Conservation (phyloP, 2,329 filamentous ascomycete genomes). For the Chaetomium sp. region DNA sequence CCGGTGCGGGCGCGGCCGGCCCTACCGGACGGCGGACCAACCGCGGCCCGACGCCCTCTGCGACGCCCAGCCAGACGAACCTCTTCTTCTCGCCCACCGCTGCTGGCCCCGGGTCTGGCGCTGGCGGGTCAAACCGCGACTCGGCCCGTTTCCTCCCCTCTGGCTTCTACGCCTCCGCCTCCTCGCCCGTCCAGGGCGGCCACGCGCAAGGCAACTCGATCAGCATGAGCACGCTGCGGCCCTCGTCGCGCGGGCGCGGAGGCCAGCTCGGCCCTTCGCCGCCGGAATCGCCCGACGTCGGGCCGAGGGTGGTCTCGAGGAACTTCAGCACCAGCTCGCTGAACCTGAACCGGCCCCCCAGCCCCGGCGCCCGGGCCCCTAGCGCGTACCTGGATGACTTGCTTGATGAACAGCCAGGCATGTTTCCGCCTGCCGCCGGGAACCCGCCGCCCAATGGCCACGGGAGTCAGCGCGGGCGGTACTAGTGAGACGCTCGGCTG, state of each 20-base stretch:
- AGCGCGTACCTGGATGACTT: constrained; percentile 90
- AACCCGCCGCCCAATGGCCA: constrained; percentile 16
- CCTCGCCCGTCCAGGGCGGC: constrained; percentile 49
- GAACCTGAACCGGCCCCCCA: constrained; percentile 65
- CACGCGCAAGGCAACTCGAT: constrained; percentile 54
- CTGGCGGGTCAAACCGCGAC: constrained; percentile 60
- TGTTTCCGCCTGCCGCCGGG: constrained; percentile 47
- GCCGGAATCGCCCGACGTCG: constrained; percentile 64
- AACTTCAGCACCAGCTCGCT: constrained; percentile 66
- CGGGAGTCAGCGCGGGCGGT: constrained; percentile 26
- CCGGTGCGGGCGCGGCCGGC: constrained; percentile 49
- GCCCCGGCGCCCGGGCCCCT: constrained; percentile 66
- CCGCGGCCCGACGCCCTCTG: constrained; percentile 56
- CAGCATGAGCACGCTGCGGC: constrained; percentile 62
- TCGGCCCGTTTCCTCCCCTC: constrained; percentile 79
- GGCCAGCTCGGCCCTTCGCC: constrained; percentile 56
- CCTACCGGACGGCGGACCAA: constrained; percentile 56
- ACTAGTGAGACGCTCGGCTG: not conserved
- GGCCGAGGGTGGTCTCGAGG: constrained; percentile 44
- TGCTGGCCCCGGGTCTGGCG: constrained; percentile 63
- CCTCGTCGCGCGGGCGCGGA: constrained; percentile 58
- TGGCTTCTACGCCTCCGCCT: constrained; percentile 78
- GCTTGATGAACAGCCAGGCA: constrained; percentile 70
- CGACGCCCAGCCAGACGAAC: constrained; percentile 65
- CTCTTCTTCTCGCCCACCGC: constrained; percentile 97